These are phyloP conservation scores for Ilex paraguariensis DNA, from an alignment of 305 asterid species.

Conservation along the genomic window DNA sequence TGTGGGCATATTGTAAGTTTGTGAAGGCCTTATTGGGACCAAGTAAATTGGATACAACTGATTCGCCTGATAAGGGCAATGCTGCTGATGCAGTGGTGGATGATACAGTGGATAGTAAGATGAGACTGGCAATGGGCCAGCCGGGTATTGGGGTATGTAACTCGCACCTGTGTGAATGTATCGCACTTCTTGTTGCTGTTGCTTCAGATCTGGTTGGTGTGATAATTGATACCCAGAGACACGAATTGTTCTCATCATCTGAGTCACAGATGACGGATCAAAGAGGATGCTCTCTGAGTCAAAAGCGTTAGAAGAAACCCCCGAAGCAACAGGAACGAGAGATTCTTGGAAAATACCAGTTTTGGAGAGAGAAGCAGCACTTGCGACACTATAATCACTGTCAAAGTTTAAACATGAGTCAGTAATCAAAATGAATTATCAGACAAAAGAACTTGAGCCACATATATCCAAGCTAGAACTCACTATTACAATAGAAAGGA, in stretches of 20 bases:
- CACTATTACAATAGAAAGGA: no score
- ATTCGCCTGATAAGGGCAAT: constrained; percentile 36
- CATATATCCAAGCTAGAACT: no score
- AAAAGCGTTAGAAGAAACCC: constrained; percentile 23
- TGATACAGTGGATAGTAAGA: constrained; percentile 68
- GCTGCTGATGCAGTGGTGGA: constrained; percentile 37
- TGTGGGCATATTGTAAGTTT: constrained; percentile 44
- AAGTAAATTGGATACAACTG: constrained; percentile 61
- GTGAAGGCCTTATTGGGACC: constrained; percentile 42
- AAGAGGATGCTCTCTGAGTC: constrained; percentile 29
- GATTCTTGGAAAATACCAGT: constrained; percentile 40
- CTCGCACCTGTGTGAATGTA: constrained; percentile 49
- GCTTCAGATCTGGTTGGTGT: constrained; percentile 42
- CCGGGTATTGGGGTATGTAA: constrained; percentile 48
- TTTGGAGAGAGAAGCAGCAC: constrained; percentile 34
- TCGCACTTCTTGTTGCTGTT: constrained; percentile 35
- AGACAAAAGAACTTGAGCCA: no score
- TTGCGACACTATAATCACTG: constrained; percentile 25
- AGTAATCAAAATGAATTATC: no score
- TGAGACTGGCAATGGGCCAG: constrained; percentile 38
- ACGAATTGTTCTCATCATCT: constrained; percentile 34
- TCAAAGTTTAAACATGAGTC: no score
- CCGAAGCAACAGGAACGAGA: constrained; percentile 46
- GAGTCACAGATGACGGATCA: constrained; percentile 26
- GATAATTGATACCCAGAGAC: constrained; percentile 41